Percentiles rank a stretch among this genome's conserved stretches.
These are phyloP conservation scores for Barnettozyma siamensis DNA, from an alignment of 805 yeast genomes.

Conservation along the genomic window DNA sequence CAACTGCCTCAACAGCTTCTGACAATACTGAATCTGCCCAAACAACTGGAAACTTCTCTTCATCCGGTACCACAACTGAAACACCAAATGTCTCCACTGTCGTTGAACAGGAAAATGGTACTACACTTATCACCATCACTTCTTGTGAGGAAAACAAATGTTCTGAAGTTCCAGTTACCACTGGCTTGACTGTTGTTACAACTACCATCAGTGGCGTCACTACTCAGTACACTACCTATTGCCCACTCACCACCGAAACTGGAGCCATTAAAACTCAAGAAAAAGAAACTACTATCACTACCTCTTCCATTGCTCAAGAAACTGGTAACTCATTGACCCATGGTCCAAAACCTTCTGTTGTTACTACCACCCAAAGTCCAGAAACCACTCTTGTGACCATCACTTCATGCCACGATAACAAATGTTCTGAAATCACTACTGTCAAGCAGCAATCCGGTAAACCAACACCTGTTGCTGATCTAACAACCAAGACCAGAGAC, in stretches of 20 bases:
- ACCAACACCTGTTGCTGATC: neutral
- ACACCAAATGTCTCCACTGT: neutral
- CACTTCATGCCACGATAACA: neutral
- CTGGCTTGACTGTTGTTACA: constrained; percentile 3
- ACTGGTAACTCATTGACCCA: no score
- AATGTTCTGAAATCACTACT: neutral
- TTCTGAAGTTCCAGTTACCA: neutral
- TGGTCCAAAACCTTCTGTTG: neutral
- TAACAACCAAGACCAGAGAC: neutral
- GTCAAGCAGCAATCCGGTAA: neutral
- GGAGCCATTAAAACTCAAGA: neutral
- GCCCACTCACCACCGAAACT: neutral
- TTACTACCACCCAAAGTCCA: neutral
- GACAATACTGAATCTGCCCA: no score
- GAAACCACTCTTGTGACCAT: neutral
- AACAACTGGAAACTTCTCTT: neutral
- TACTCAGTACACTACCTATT: constrained; percentile 4
- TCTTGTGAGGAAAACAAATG: neutral
- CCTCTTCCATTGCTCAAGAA: neutral
- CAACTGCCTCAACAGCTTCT: no score
- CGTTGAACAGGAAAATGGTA: neutral
- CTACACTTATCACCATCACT: neutral
- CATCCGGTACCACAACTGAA: neutral
- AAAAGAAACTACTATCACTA: neutral
- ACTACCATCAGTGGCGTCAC: neutral